Evolutionary conservation across 441 rosid genomes (phyloP).

Genomic region (Omphalea diandra): DNA sequence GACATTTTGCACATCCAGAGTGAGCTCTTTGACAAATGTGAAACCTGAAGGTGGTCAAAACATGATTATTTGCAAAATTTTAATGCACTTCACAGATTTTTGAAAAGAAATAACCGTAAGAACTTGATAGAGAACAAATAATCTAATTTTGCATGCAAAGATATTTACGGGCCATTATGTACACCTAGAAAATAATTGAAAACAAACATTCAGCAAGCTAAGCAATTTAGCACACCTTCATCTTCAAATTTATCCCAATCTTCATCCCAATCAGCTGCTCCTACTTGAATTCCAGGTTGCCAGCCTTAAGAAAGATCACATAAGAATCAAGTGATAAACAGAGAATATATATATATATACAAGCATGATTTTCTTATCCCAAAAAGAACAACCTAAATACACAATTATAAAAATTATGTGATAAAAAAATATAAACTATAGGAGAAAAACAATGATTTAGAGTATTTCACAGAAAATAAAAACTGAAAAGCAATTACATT

Average conservation of each 20-base stretch:
- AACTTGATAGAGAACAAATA: background rate
- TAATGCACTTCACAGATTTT: background rate
- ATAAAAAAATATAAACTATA: background rate
- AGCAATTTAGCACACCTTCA: constrained; percentile 54
- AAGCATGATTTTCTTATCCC: background rate
- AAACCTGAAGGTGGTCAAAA: constrained; percentile 55
- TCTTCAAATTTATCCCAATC: constrained; percentile 90
- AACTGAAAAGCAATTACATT: no score
- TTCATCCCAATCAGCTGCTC: constrained; percentile 97
- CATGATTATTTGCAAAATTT: constrained; percentile 7
- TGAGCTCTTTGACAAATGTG: constrained; percentile 84
- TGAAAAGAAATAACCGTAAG: constrained; percentile 10
- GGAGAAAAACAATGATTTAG: background rate
- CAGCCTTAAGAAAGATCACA: constrained; percentile 56
- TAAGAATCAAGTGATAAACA: background rate
- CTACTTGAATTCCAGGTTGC: constrained; percentile 95
- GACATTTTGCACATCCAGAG: constrained; percentile 89
- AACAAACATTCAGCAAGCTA: background rate
- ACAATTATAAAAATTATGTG: background rate
- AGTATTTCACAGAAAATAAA: background rate
- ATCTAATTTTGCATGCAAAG: background rate
- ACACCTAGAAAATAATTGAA: background rate
- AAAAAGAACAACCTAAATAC: background rate
- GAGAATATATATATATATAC: background rate
- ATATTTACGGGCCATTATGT: constrained; percentile 4